A percentile compares a stretch with the other conserved stretches of the same genome.
Evolutionary conservation across 1,139 yeast genomes (phyloP).

Genomic region (Magnusiomyces magnusii): DNA sequence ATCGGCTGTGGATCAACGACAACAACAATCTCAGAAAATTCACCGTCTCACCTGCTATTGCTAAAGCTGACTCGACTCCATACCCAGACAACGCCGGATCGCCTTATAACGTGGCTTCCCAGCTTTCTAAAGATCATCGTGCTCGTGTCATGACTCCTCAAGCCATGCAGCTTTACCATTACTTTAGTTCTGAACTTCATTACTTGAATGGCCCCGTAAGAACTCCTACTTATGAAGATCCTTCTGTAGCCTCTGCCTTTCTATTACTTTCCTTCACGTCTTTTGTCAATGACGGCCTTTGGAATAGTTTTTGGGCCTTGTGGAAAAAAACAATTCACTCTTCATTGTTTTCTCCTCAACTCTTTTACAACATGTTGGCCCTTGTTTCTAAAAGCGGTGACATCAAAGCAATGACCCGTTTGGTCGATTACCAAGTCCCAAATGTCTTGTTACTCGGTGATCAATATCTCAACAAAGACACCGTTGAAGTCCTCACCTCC

Average conservation of each 20-base stretch:
- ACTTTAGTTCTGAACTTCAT: conserved; percentile 15
- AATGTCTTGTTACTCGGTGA: not conserved
- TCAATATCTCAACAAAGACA: not conserved
- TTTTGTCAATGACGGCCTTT: conserved; percentile 35
- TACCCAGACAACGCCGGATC: not conserved
- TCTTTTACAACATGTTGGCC: conserved; percentile 26
- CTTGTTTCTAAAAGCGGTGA: conserved; percentile 30
- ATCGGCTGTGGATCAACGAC: conserved; percentile 24
- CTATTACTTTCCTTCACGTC: conserved; percentile 34
- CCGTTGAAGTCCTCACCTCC: not conserved
- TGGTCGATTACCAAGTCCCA: not conserved
- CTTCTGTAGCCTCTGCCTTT: conserved; percentile 20
- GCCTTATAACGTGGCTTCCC: conserved; percentile 1
- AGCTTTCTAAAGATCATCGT: conserved; percentile 17
- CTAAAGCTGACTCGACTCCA: conserved; percentile 24
- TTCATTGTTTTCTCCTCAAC: conserved; percentile 19
- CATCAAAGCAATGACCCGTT: not conserved
- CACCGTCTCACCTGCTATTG: conserved; percentile 20
- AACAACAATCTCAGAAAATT: conserved; percentile 15
- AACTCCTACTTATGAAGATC: conserved; percentile 16
- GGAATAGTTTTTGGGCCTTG: conserved; percentile 34
- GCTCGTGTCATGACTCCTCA: conserved; percentile 21
- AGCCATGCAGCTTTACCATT: conserved; percentile 23
- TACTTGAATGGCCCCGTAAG: not conserved
- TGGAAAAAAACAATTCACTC: conserved; percentile 24